These are phyloP conservation scores for Penicillium sp. DNA, from an alignment of 2,329 filamentous ascomycete species.

Conservation along the genomic window DNA sequence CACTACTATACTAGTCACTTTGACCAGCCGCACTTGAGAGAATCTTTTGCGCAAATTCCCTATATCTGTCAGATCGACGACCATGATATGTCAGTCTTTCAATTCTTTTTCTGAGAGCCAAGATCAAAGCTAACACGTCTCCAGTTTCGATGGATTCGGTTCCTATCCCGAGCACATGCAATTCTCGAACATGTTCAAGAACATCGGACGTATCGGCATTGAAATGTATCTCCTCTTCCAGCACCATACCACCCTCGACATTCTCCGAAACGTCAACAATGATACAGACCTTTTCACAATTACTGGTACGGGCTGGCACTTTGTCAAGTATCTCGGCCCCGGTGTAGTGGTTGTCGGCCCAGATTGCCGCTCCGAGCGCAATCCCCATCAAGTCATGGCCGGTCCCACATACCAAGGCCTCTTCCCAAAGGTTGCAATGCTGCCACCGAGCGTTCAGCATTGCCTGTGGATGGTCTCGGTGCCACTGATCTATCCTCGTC, in stretches of 20 bases:
- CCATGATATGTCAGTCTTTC: slow-evolving; percentile 82
- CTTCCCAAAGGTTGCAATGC: slow-evolving; percentile 88
- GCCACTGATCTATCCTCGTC: slow-evolving; percentile 82
- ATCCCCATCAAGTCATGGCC: slow-evolving; percentile 86
- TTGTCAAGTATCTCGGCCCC: slow-evolving; percentile 92
- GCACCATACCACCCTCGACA: slow-evolving; percentile 92
- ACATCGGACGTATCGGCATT: slow-evolving; percentile 90
- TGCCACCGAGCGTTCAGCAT: slow-evolving; percentile 92
- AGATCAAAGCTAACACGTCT: slow-evolving; percentile 12
- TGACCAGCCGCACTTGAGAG: slow-evolving; percentile 88
- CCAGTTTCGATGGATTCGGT: slow-evolving; percentile 91
- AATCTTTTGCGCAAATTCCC: slow-evolving; percentile 96
- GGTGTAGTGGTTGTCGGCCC: slow-evolving; percentile 85
- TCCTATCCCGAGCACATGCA: slow-evolving; percentile 99
- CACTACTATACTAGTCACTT: slow-evolving; percentile 99
- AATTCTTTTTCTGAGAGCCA: background rate
- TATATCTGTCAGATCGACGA: slow-evolving; percentile 92
- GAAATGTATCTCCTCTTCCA: slow-evolving; percentile 99
- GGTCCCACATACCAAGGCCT: slow-evolving; percentile 96
- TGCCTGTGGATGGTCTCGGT: slow-evolving; percentile 95
- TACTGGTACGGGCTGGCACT: slow-evolving; percentile 97
- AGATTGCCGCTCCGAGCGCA: slow-evolving; percentile 89
- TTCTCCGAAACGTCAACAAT: slow-evolving; percentile 81
- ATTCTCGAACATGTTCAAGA: slow-evolving; percentile 95
- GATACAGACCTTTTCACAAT: slow-evolving; percentile 94